Percentiles rank a stretch among this genome's conserved stretches.
phyloP scores from a whole-genome alignment of 78 protist species.

The Creolimax fragrantissima region DNA sequence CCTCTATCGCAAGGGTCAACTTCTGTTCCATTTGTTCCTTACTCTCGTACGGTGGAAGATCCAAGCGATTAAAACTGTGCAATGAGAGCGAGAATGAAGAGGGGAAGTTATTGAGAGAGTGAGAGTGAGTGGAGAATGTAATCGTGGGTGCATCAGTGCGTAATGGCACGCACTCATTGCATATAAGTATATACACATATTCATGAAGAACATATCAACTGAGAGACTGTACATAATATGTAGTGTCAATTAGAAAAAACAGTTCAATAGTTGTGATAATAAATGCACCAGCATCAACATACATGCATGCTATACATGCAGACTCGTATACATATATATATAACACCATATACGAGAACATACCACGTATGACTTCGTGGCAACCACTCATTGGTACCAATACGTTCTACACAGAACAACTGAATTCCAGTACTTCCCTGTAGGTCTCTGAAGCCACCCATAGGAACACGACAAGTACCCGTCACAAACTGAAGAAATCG shows the following conservation, averaged over 20 bases:
- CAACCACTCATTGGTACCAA: background rate
- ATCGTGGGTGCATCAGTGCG: too few species aligned
- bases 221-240: too few species aligned
- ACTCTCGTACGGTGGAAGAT: background rate
- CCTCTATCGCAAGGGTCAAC: constrained; percentile 39
- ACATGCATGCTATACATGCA: too few species aligned
- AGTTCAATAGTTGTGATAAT: too few species aligned
- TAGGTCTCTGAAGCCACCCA: constrained; percentile 51
- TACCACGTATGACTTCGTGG: constrained; percentile 28
- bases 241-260: too few species aligned
- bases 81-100: background rate
- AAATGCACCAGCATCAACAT: too few species aligned
- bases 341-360: background rate
- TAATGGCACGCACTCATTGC: too few species aligned
- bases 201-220: too few species aligned
- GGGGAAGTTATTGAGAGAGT: too few species aligned
- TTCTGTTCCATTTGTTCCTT: constrained; percentile 20
- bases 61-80: constrained; percentile 52
- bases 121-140: too few species aligned
- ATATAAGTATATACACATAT: too few species aligned
- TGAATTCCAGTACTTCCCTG: constrained; percentile 24
- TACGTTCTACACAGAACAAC: background rate
- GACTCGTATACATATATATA: background rate
- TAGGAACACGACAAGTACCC: constrained; percentile 66
- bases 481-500: constrained; percentile 61